phyloP scores from a whole-genome alignment of 2,329 filamentous ascomycete genomes.

The Harringtonia lauricola region DNA sequence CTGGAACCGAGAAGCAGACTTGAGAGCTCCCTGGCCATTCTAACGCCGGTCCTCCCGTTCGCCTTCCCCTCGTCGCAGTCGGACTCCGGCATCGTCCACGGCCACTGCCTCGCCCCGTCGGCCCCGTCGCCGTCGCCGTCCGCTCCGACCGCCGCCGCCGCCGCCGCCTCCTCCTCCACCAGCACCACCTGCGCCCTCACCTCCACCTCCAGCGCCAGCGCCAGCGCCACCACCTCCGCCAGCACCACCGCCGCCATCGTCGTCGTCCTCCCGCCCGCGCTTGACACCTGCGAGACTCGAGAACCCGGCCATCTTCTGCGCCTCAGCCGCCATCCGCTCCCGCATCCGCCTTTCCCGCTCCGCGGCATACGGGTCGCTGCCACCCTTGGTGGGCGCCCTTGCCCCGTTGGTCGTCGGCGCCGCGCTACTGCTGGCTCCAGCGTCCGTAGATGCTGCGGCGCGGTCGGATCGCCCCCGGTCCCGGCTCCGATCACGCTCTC shows the following conservation, averaged over 20 bases:
- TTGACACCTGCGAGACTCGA: slow-evolving; percentile 39
- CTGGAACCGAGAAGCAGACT: too few species aligned
- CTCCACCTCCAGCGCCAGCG: too few species aligned
- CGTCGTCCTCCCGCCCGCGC: slow-evolving; percentile 37
- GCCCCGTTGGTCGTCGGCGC: background rate
- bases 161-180: slow-evolving; percentile 21
- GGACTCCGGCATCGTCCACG: slow-evolving; percentile 38
- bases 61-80: slow-evolving; percentile 43
- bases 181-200: slow-evolving; percentile 34
- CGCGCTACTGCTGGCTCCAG: background rate
- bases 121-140: slow-evolving; percentile 32
- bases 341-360: slow-evolving; percentile 58
- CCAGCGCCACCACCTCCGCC: slow-evolving; percentile 38
- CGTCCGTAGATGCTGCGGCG: background rate
- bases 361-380: slow-evolving; percentile 50
- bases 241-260: slow-evolving; percentile 28
- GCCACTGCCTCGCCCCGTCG: slow-evolving; percentile 36
- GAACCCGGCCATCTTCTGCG: slow-evolving; percentile 41
- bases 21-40: too few species aligned
- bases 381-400: background rate
- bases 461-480: slow-evolving; percentile 1
- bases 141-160: slow-evolving; percentile 7
- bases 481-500: background rate
- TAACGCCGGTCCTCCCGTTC: slow-evolving; percentile 37
- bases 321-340: slow-evolving; percentile 57